phyloP scores from a whole-genome alignment of 1,284 basidiomycete genomes.

The Porodaedalea pini region DNA sequence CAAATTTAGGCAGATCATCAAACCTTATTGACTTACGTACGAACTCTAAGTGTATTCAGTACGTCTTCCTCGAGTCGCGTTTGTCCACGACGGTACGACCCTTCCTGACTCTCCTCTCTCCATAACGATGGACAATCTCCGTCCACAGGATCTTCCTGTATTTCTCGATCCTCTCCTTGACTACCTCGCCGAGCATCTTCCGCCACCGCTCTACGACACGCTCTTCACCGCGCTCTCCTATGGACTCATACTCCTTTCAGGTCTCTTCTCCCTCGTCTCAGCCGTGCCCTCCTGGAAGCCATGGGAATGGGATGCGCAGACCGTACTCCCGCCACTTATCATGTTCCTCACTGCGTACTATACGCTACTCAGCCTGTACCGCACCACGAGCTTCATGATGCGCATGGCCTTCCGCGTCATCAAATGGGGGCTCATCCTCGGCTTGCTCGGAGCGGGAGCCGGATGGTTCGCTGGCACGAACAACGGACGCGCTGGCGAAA shows the following conservation, averaged over 20 bases:
- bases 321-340: slow-evolving; percentile 67
- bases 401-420: slow-evolving; percentile 61
- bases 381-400: slow-evolving; percentile 71
- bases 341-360: slow-evolving; percentile 68
- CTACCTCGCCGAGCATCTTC: slow-evolving; percentile 52
- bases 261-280: slow-evolving; percentile 44
- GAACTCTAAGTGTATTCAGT: background rate
- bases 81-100: background rate
- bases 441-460: slow-evolving; percentile 43
- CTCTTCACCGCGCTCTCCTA: slow-evolving; percentile 51
- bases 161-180: slow-evolving; percentile 51
- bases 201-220: slow-evolving; percentile 51
- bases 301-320: slow-evolving; percentile 61
- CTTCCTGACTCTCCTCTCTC: background rate
- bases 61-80: background rate
- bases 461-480: slow-evolving; percentile 50
- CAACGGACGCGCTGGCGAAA: slow-evolving; percentile 31
- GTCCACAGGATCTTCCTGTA: slow-evolving; percentile 31
- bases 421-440: slow-evolving; percentile 70
- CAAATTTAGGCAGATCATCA: background rate
- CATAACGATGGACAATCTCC: slow-evolving; percentile 27
- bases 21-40: background rate
- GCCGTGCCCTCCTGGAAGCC: slow-evolving; percentile 49
- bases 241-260: slow-evolving; percentile 46
- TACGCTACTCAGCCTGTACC: slow-evolving; percentile 66